Conservation (phyloP, 768 basidiomycete species). For the Termitomyces sp. region DNA sequence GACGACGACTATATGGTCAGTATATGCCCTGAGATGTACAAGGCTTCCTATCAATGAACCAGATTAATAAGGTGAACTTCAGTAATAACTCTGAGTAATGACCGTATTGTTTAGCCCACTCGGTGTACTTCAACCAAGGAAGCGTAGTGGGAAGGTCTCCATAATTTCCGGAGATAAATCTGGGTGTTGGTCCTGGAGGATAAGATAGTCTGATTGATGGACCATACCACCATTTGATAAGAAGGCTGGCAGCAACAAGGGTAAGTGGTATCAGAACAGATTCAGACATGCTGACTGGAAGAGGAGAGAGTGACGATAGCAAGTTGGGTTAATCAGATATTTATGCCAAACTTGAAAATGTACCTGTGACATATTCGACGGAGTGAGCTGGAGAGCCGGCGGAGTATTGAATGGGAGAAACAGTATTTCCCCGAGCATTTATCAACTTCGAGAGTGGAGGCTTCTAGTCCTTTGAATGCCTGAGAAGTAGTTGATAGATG, state of each 20-base stretch:
- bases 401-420: neutral
- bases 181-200: neutral
- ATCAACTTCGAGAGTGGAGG: no score
- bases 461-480: no score
- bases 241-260: neutral
- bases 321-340: neutral
- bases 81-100: neutral
- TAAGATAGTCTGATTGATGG: neutral
- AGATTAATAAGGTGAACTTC: neutral
- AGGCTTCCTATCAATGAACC: neutral
- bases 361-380: neutral
- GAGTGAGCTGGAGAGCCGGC: neutral
- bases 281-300: neutral
- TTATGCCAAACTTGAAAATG: neutral
- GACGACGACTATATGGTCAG: neutral
- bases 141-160: neutral
- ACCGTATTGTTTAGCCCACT: slow-evolving; percentile 1
- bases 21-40: neutral
- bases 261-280: neutral
- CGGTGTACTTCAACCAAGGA: neutral
- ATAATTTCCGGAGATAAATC: neutral
- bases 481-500: no score
- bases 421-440: neutral
- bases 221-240: neutral
- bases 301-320: no score